These are phyloP conservation scores for Hymenoscyphus albidus DNA, from an alignment of 2,329 filamentous ascomycete species.

Conservation along the genomic window DNA sequence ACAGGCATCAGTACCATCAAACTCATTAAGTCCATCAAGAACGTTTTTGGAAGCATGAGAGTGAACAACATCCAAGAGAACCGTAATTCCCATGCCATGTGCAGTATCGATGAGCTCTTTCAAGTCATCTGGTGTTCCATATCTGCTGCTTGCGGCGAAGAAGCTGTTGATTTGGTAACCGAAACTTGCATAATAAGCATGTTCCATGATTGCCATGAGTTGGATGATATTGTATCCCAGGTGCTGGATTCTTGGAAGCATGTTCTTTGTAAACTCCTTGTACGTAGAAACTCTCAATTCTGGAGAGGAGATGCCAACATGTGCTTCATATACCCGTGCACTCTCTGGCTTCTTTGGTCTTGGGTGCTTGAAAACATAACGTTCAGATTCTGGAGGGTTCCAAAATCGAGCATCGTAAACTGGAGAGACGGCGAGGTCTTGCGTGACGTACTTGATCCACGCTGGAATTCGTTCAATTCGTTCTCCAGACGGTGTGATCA, in stretches of 20 bases:
- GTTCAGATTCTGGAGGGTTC: conserved; percentile 77
- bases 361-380: conserved; percentile 79
- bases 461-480: conserved; percentile 84
- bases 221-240: conserved; percentile 97
- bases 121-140: conserved; percentile 87
- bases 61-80: conserved; percentile 93
- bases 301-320: conserved; percentile 93
- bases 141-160: conserved; percentile 94
- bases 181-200: conserved; percentile 98
- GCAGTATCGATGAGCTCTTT: conserved; percentile 97
- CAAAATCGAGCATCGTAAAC: conserved; percentile 95
- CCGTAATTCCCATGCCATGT: conserved; percentile 83
- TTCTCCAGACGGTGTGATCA: conserved; percentile 75
- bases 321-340: conserved; percentile 95
- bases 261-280: conserved; percentile 92
- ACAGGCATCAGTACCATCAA: conserved; percentile 89
- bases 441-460: conserved; percentile 97
- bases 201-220: conserved; percentile 98
- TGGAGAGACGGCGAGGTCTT: conserved; percentile 84
- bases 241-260: conserved; percentile 84
- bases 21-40: conserved; percentile 89
- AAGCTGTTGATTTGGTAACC: conserved; percentile 99
- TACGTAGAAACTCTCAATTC: conserved; percentile 87
- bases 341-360: conserved; percentile 80
- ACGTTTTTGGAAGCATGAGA: conserved; percentile 98